Percentiles rank a stretch among this genome's conserved stretches.
These are phyloP conservation scores for Paramecium tetraurelia DNA, from an alignment of 73 alveolate species.

Conservation along the genomic window DNA sequence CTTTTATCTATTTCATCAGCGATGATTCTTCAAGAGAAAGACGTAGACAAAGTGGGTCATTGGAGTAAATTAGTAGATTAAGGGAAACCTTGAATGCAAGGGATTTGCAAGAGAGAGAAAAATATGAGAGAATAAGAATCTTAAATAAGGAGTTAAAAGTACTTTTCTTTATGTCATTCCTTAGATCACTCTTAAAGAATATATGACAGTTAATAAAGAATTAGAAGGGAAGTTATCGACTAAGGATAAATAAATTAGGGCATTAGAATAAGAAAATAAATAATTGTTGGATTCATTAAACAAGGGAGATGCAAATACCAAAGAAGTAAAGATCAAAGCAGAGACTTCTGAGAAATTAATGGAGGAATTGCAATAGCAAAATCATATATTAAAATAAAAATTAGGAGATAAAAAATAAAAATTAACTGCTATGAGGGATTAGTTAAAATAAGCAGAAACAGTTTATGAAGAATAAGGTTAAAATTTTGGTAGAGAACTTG, in stretches of 20 bases:
- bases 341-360: background rate
- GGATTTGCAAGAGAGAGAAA: slow-evolving; percentile 18
- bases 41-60: slow-evolving; percentile 42
- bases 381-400: background rate
- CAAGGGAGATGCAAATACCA: background rate
- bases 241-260: background rate
- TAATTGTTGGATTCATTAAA: background rate
- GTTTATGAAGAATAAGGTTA: slow-evolving; percentile 18
- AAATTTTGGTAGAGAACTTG: slow-evolving; percentile 44
- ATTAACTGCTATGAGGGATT: background rate
- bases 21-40: slow-evolving; percentile 45
- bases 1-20: background rate
- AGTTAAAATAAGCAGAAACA: slow-evolving; percentile 5
- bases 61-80: slow-evolving; percentile 16
- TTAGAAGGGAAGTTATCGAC: background rate
- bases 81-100: slow-evolving; percentile 36
- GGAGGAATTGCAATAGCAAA: background rate
- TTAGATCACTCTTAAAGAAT: slow-evolving; percentile 43
- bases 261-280: background rate
- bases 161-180: background rate
- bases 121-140: slow-evolving; percentile 40
- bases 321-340: background rate
- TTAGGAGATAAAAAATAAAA: background rate
- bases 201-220: slow-evolving; percentile 28
- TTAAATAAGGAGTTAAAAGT: slow-evolving; percentile 30